Evolutionary conservation across 2,329 filamentous ascomycete species (phyloP), one percentile per base, ranked within the genome.

Genomic region (Colletotrichum filicis): DNA sequence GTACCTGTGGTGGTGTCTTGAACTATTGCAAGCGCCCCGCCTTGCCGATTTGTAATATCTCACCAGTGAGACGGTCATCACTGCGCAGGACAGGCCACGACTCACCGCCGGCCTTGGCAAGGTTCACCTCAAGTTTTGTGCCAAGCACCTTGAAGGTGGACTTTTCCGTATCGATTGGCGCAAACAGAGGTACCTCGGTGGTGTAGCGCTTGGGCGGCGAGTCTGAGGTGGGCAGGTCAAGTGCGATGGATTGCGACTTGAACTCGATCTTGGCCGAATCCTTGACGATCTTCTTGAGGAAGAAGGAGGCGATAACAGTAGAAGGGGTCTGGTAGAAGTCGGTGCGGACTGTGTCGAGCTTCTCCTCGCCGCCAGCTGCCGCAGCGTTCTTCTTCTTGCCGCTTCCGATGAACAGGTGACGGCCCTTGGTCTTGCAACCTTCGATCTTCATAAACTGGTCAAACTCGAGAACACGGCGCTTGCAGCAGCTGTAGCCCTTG

Each of bases 401-500:
- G 76, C 89, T 93, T 4, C 94, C 94, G 42, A 98, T 88, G 79
- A 98, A 99, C 76, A 98, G 83, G 86, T 99, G 97, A 73, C 89
- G 88, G 56, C 88, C 86, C 83, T 95, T 97, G 56, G 93, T 95
- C 81, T 91, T 92, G 85, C 97, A 99, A 1, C 97, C 97, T 78
- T 94, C 92, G 73, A 99, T 96, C 83, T 94, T 97, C 92, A 99
- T 92, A 84, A 99, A 99, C 83, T 98, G 93, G 82, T 99, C 95
- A 83, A 99, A 99, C 81, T 99, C 97, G 72, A 99, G 85, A 71
- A 99, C 97, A 49, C 95, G 90, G 78, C 95, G 89, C 89, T 98
- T 98, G 86, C 97, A 99, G 87, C 97, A 99, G 73, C 92, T 95
- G 88, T 97, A 99, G 1, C 97, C 97, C 86, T 99, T 99, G 85